Base-by-base conservation (phyloP, 2,329 filamentous ascomycete genomes). In the Arthrobotrys musiformis region DNA sequence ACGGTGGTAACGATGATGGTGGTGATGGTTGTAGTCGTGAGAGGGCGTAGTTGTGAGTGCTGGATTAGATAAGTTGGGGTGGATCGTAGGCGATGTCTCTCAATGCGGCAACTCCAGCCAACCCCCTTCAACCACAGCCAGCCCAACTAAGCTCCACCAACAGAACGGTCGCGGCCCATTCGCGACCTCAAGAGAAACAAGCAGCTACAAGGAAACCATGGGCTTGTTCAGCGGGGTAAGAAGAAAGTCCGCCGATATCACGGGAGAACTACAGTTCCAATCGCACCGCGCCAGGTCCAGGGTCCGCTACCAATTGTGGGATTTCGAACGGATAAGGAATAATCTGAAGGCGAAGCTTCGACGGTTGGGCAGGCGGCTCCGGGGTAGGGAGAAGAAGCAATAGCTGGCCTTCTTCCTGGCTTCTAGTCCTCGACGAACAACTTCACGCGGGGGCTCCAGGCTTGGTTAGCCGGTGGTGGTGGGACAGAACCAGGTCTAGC, bases 221-320 rank as follows among this genome's bases (percentile, higher is more conserved):
- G 33, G 44, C 15, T 17, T 30, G 9, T n/a, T 40, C 44, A 28
- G 6, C 46, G 24, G 24, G 37, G 19, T 52, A 52, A 44, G 50
- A 54, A 46, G 5, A 61, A 61, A 66, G 30, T 54, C 28, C 4
- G 54, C 54, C 33, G 33, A 28, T 50, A 58, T 73, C 22, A 60
- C 35, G 13, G 46, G 44, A 24, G 44, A 68, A 37, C 6, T 66
- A 24, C 48, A 66, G 48, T 61, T 76, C 40, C 56, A 58, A 28
- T 66, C 64, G 15, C 58, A 64, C 19, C 72, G 58, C 15, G 37
- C 58, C 5, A 69, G 48, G 35, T 70, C 72, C 11, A 64, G 54
- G 19, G 64, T 60, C 37, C 72, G 72, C 13, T 61, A 35, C 46
- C 19, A 19, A 13, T 33, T 76, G 58, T 76, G 72, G 72, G 64